Evolutionary conservation across 805 yeast genomes (phyloP).

Genomic region (Schizosaccharomyces cryophilus): DNA sequence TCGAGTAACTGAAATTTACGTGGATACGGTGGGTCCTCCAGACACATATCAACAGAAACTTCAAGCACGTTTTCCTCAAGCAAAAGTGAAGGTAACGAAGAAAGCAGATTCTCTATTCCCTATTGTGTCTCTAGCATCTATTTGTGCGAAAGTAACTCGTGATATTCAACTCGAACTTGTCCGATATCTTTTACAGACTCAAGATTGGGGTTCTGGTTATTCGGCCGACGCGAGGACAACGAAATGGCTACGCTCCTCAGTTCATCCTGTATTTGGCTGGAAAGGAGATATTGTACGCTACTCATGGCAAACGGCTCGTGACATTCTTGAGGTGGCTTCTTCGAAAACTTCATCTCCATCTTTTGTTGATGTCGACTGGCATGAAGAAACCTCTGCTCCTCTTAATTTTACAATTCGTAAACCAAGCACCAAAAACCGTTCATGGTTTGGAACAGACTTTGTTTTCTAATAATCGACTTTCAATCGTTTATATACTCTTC

Average conservation of each 20-base stretch:
- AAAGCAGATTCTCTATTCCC: conserved; percentile 88
- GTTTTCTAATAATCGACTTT: neutral
- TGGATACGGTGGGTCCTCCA: conserved; percentile 97
- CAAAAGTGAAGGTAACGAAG: conserved; percentile 62
- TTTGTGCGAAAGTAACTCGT: conserved; percentile 89
- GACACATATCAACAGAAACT: conserved; percentile 55
- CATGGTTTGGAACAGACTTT: neutral
- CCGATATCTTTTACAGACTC: conserved; percentile 13
- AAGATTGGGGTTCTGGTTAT: conserved; percentile 66
- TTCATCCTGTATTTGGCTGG: conserved; percentile 76
- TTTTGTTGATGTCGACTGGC: conserved; percentile 8
- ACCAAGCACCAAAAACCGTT: neutral
- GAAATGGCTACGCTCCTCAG: conserved; percentile 38
- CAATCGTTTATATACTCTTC: neutral
- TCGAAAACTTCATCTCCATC: conserved; percentile 16
- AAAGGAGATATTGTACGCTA: conserved; percentile 37
- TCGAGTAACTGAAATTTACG: conserved; percentile 44
- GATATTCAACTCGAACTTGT: conserved; percentile 24
- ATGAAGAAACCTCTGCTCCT: neutral
- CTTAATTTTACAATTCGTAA: neutral
- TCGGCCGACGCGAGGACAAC: conserved; percentile 79
- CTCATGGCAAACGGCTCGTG: conserved; percentile 86
- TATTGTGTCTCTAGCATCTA: conserved; percentile 79
- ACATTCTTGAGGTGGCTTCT: conserved; percentile 22
- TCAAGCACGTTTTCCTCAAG: conserved; percentile 37